These are phyloP conservation scores for Pestalotiopsis sp. DNA, from an alignment of 2,329 filamentous ascomycete genomes.

Conservation along the genomic window DNA sequence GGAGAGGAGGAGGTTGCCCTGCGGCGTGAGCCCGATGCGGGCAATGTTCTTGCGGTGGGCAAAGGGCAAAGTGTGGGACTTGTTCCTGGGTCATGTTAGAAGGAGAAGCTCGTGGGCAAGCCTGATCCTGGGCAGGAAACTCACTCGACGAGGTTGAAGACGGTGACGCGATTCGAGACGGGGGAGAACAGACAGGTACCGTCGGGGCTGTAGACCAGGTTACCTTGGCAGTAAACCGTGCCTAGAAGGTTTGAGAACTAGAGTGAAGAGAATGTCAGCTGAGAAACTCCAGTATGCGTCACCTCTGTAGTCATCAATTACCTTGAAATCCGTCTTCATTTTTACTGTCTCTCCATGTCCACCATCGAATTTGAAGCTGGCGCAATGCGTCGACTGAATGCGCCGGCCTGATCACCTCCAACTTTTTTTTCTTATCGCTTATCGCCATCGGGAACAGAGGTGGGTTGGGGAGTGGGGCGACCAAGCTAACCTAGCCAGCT, in stretches of 20 bases:
- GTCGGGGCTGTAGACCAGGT: constrained; percentile 94
- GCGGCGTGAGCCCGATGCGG: constrained; percentile 82
- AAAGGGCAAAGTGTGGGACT: constrained; percentile 84
- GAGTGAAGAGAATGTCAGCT: neutral
- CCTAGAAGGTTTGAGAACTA: constrained; percentile 98
- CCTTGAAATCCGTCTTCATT: constrained; percentile 99
- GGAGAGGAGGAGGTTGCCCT: constrained; percentile 88
- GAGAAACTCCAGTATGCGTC: neutral
- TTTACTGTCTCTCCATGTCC: constrained; percentile 36
- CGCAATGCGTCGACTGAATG: neutral
- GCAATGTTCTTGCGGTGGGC: constrained; percentile 92
- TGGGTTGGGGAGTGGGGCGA: neutral
- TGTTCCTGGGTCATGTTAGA: constrained; percentile 63
- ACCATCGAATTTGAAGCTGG: neutral
- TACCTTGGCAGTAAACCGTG: constrained; percentile 97
- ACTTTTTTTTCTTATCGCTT: constrained; percentile 7
- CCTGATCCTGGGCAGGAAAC: constrained; percentile 20
- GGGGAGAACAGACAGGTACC: constrained; percentile 94
- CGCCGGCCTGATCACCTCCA: neutral
- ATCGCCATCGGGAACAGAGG: neutral
- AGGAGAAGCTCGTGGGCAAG: neutral
- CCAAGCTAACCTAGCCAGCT: neutral
- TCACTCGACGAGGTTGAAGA: constrained; percentile 96
- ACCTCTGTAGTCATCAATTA: constrained; percentile 37
- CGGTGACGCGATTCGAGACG: constrained; percentile 91